Evolutionary conservation across 352 stramenopile genomes (phyloP).

Genomic region (Blastocystis hominis): DNA sequence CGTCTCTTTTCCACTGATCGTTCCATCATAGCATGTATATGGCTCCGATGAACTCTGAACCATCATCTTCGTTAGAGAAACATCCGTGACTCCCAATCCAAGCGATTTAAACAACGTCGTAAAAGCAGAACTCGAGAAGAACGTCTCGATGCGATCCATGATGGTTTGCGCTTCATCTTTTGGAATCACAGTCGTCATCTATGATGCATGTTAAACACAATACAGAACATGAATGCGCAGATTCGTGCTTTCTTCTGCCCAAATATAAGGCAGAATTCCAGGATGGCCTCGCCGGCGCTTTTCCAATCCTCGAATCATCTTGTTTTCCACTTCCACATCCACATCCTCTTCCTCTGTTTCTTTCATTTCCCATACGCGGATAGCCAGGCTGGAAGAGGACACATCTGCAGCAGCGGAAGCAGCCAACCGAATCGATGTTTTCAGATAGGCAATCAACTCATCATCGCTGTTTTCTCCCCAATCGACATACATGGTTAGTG

Average conservation of each 20-base stretch:
- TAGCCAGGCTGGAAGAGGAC: background rate
- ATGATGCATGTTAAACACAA: background rate
- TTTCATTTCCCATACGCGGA: constrained; percentile 7
- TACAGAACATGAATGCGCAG: background rate
- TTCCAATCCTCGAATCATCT: constrained; percentile 16
- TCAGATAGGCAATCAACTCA: background rate
- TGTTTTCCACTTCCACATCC: background rate
- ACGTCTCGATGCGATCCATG: background rate
- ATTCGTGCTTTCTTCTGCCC: background rate
- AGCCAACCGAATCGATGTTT: background rate
- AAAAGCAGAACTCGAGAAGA: background rate
- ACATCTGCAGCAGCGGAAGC: background rate
- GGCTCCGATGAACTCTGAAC: background rate
- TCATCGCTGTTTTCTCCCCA: background rate
- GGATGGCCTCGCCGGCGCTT: background rate
- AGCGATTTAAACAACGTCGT: background rate
- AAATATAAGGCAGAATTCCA: background rate
- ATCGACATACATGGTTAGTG: background rate
- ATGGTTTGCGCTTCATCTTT: background rate
- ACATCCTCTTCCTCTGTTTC: background rate
- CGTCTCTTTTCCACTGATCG: background rate
- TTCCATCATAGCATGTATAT: constrained; percentile 10
- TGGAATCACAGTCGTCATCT: background rate
- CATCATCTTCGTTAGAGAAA: background rate
- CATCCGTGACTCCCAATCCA: background rate